Evolutionary conservation across 2,329 filamentous ascomycete genomes (phyloP).

Genomic region (Bipolaris victoriae): DNA sequence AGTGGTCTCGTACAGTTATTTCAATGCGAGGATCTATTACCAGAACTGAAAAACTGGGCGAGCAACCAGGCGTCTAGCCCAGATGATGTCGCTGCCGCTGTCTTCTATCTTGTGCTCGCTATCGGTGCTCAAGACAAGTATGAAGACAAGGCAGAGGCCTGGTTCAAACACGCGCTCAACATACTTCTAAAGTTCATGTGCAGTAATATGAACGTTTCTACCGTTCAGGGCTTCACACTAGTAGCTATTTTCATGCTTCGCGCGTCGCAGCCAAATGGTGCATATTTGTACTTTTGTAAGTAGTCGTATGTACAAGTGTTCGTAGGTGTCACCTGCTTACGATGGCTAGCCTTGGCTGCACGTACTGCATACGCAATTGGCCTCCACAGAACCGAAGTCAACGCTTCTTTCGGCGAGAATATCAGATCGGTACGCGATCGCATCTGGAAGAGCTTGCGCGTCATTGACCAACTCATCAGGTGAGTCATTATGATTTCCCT

Average conservation of each 20-base stretch:
- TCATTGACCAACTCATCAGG: constrained; percentile 58
- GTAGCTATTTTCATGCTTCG: constrained; percentile 61
- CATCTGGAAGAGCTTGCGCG: constrained; percentile 60
- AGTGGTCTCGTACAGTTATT: constrained; percentile 59
- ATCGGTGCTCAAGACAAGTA: constrained; percentile 56
- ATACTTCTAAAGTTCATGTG: constrained; percentile 55
- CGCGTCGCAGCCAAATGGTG: constrained; percentile 59
- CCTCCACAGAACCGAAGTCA: constrained; percentile 59
- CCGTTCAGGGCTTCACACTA: constrained; percentile 59
- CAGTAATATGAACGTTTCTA: constrained; percentile 57
- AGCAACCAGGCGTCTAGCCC: constrained; percentile 12
- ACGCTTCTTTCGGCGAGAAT: constrained; percentile 55
- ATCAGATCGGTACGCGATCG: constrained; percentile 54
- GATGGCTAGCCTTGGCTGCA: constrained; percentile 50
- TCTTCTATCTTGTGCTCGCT: constrained; percentile 59
- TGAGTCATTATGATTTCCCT: background rate
- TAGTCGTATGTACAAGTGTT: background rate
- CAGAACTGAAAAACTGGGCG: constrained; percentile 39
- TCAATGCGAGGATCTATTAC: constrained; percentile 46
- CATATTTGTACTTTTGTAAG: constrained; percentile 58
- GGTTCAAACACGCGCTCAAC: constrained; percentile 55
- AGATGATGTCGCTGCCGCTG: constrained; percentile 55
- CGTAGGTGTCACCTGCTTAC: background rate
- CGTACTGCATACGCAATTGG: constrained; percentile 60
- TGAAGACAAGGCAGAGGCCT: constrained; percentile 54